These are phyloP conservation scores for Aspergillus phoenicis DNA, from an alignment of 2,329 filamentous ascomycete genomes.

Conservation along the genomic window DNA sequence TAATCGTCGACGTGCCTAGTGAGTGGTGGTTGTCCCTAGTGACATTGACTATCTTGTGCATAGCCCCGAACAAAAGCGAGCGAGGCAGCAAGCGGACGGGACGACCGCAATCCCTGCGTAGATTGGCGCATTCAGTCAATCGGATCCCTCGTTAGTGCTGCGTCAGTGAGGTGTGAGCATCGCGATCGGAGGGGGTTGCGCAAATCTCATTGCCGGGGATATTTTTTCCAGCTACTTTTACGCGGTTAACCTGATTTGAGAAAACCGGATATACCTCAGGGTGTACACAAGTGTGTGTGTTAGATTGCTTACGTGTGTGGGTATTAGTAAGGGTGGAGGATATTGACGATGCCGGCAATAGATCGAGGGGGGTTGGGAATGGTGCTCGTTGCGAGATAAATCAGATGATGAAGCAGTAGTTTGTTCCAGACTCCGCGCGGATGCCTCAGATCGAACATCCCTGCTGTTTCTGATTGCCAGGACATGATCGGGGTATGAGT, in stretches of 20 bases:
- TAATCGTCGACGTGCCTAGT: no score
- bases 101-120: slow-evolving; percentile 1
- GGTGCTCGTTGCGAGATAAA: not conserved
- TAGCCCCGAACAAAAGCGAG: slow-evolving; percentile 3
- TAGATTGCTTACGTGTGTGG: no score
- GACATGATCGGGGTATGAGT: not conserved
- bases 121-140: not conserved
- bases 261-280: not conserved
- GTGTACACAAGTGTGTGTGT: not conserved
- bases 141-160: not conserved
- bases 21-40: no score
- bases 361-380: not conserved
- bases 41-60: not conserved
- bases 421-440: not conserved
- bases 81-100: not conserved
- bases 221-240: not conserved
- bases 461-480: slow-evolving; percentile 6
- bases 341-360: no score
- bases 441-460: slow-evolving; percentile 2
- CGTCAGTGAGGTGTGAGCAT: not conserved
- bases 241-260: not conserved
- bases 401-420: not conserved
- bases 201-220: not conserved
- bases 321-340: no score
- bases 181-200: not conserved